Evolutionary conservation across 2,329 filamentous ascomycete species (phyloP), one percentile per base, ranked within the genome.

Genomic region (Talaromyces sp.): DNA sequence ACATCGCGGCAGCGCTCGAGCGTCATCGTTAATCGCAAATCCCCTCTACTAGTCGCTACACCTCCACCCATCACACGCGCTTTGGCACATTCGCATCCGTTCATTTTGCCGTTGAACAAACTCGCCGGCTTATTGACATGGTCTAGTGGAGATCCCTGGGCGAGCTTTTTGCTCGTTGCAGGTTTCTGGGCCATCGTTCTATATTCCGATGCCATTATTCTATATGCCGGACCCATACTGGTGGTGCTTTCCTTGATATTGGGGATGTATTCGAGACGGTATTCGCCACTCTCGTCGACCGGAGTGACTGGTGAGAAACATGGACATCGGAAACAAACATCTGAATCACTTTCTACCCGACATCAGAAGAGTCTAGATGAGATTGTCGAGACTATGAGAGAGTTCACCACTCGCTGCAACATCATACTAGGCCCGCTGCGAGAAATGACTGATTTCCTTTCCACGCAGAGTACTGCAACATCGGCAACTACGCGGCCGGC

Each of bases 21-120:
- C 65, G 93, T 99, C 71, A 88, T 98, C 71, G 93, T 99, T 22
- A 93, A 98, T 78, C 94, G 97, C 77, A 99, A 98, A 80, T 97
- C 92, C 17, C 95, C 95, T 11, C 81, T 99, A 54, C 85, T 99
- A 19, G 89, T 96, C 67, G 93, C 94, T 17, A 99, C 95, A 10
- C 95, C 95, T 51, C 95, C 95, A 1, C 92, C 97, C 75, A 90
- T 99, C 76, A 99, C 95, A 2, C 88, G 95, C 71, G 93, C 94
- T 15, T 85, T 99, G 67, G 94, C 94, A 69, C 97, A 98, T 77
- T 97, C 93, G 69, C 94, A 99, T 75, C 93, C 95, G 0, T 98
- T 97, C 75, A 83, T 99, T 7, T 82, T 97, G 7, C 93, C 93
- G 5, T 82, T 98, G 65, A 98, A 97, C 77, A 91, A 90, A 74